phyloP scores from a whole-genome alignment of 2,329 filamentous ascomycete species.

The Pestalotiopsis sp. region DNA sequence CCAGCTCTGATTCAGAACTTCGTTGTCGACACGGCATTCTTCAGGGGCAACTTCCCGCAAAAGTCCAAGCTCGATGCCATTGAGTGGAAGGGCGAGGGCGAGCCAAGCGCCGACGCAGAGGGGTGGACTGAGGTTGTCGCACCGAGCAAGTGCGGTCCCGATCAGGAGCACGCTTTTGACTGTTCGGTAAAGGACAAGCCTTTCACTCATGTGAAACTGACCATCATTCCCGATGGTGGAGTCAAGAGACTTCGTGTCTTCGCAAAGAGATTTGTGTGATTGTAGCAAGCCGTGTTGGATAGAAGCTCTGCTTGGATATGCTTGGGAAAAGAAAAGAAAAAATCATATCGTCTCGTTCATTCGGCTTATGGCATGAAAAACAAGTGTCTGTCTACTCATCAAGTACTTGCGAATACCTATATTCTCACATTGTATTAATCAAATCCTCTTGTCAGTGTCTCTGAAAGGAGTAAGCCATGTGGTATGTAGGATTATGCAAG shows the following conservation, averaged over 20 bases:
- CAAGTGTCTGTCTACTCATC: background rate
- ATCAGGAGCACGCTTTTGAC: constrained; percentile 71
- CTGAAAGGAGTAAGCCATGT: background rate
- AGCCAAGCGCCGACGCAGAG: constrained; percentile 57
- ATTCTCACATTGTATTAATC: background rate
- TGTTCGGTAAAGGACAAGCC: constrained; percentile 57
- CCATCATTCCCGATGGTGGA: constrained; percentile 91
- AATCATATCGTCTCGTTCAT: no score
- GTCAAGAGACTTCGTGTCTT: constrained; percentile 85
- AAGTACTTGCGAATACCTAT: no score
- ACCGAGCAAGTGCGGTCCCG: constrained; percentile 71
- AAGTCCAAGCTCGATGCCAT: constrained; percentile 70
- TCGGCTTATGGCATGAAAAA: background rate
- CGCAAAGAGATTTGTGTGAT: constrained; percentile 57
- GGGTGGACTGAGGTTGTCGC: constrained; percentile 69
- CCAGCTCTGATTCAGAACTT: constrained; percentile 66
- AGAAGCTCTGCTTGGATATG: background rate
- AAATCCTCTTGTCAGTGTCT: constrained; percentile 3
- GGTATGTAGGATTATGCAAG: constrained; percentile 35
- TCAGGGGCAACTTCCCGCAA: constrained; percentile 82
- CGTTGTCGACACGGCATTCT: constrained; percentile 80
- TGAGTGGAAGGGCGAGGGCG: constrained; percentile 53
- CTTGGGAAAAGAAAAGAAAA: background rate
- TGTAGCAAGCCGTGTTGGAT: constrained; percentile 3
- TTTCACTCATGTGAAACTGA: constrained; percentile 85